phyloP scores from a whole-genome alignment of 2,329 filamentous ascomycete genomes.

The Venturia oleaginea region DNA sequence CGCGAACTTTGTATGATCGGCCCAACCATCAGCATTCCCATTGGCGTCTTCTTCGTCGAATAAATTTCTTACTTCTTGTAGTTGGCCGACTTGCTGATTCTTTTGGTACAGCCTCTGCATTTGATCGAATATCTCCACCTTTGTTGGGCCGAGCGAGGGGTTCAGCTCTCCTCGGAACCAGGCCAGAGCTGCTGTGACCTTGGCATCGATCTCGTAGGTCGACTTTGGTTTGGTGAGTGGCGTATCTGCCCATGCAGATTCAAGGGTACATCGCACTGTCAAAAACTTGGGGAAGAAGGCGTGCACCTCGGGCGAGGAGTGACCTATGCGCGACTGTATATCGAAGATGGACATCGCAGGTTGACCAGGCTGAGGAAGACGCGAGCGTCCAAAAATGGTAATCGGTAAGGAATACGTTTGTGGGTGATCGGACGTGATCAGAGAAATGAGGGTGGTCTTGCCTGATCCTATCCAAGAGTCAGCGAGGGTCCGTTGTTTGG shows the following conservation, averaged over 20 bases:
- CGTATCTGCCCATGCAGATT: constrained; percentile 85
- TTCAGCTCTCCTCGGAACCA: constrained; percentile 78
- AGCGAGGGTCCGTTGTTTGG: background rate
- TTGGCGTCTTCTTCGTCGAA: background rate
- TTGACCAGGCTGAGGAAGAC: constrained; percentile 63
- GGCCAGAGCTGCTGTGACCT: constrained; percentile 59
- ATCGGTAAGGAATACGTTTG: constrained; percentile 88
- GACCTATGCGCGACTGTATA: constrained; percentile 79
- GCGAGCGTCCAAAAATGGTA: constrained; percentile 71
- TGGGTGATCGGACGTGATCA: constrained; percentile 92
- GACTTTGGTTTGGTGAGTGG: constrained; percentile 65
- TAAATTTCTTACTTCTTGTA: background rate
- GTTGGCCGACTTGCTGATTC: background rate
- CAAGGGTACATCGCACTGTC: constrained; percentile 63
- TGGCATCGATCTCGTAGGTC: constrained; percentile 43
- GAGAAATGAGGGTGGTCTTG: constrained; percentile 86
- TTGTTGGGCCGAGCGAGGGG: constrained; percentile 30
- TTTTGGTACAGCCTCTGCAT: background rate
- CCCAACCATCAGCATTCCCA: constrained; percentile 44
- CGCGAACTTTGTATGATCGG: constrained; percentile 59
- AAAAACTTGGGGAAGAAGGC: constrained; percentile 78
- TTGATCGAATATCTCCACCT: constrained; percentile 9
- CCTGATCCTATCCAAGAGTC: constrained; percentile 53
- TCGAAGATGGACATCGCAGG: constrained; percentile 85
- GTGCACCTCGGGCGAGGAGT: constrained; percentile 90